Evolutionary conservation across 441 rosid species (phyloP).

Genomic region (Lepidium campestre): DNA sequence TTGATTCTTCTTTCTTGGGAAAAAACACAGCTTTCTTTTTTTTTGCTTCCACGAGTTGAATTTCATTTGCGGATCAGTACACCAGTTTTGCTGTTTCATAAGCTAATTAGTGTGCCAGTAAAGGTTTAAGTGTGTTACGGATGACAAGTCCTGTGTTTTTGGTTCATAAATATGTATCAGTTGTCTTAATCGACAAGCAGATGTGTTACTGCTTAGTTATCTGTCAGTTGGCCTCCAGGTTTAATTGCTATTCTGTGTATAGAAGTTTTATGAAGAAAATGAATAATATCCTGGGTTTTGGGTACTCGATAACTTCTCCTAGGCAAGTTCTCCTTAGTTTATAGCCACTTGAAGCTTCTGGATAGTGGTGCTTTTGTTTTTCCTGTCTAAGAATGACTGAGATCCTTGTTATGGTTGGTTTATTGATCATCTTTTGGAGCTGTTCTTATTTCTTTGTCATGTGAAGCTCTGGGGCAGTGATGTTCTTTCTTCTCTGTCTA

Average conservation of each 20-base stretch:
- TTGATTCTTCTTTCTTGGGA: background rate
- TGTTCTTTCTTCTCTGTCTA: background rate
- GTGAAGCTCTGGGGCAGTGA: background rate
- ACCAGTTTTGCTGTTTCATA: background rate
- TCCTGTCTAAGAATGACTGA: background rate
- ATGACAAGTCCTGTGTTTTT: background rate
- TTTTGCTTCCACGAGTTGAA: background rate
- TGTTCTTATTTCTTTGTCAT: background rate
- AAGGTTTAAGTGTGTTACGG: background rate
- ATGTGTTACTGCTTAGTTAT: background rate
- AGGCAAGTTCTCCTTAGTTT: background rate
- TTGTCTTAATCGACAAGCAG: background rate
- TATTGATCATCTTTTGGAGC: background rate
- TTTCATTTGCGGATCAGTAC: background rate
- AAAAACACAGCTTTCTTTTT: background rate
- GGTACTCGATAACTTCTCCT: background rate
- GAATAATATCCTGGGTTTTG: background rate
- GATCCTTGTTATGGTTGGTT: background rate
- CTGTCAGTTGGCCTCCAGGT: background rate
- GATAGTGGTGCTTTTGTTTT: background rate
- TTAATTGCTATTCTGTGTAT: background rate
- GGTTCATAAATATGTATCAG: background rate
- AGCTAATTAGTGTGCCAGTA: background rate
- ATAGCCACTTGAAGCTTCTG: background rate
- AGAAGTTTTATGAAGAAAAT: background rate